Evolutionary conservation across 768 basidiomycete genomes (phyloP).

Genomic region (Udeniomyces megalosporus): DNA sequence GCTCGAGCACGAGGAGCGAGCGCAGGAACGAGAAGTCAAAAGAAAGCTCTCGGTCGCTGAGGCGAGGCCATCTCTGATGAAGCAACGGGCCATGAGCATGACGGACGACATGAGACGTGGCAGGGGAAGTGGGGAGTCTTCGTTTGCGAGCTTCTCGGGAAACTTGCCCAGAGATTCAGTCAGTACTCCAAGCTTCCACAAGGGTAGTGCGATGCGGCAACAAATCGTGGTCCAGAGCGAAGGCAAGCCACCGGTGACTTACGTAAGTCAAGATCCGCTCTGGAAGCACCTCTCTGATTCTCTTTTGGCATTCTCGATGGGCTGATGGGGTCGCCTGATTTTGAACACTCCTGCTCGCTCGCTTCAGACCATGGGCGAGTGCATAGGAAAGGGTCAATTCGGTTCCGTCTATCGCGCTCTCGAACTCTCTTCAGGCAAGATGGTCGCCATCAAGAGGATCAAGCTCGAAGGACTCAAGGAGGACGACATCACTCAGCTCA

Average conservation of each 20-base stretch:
- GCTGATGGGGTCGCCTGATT: neutral
- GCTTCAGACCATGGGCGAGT: conserved; percentile 82
- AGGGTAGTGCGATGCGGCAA: conserved; percentile 4
- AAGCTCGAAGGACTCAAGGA: conserved; percentile 77
- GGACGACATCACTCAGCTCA: conserved; percentile 73
- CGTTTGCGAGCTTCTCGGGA: neutral
- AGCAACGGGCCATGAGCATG: neutral
- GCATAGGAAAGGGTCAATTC: conserved; percentile 92
- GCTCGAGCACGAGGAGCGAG: too few species aligned
- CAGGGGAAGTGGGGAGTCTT: neutral
- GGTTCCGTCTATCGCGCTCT: conserved; percentile 89
- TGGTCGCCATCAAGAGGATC: conserved; percentile 98
- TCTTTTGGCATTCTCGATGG: too few species aligned
- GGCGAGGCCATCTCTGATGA: neutral
- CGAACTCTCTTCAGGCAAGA: conserved; percentile 83
- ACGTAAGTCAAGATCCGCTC: neutral
- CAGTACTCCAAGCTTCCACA: neutral
- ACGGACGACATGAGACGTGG: neutral
- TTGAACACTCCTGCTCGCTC: neutral
- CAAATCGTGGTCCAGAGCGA: conserved; percentile 5
- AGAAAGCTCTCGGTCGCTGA: neutral
- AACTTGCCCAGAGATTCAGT: neutral
- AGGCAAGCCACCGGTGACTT: conserved; percentile 8
- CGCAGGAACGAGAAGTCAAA: too few species aligned
- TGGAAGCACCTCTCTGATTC: neutral